A percentile compares a stretch with the other conserved stretches of the same genome.
These are phyloP conservation scores for Oryza australiensis DNA, from an alignment of 176 grass and related monocot species.

Conservation along the genomic window DNA sequence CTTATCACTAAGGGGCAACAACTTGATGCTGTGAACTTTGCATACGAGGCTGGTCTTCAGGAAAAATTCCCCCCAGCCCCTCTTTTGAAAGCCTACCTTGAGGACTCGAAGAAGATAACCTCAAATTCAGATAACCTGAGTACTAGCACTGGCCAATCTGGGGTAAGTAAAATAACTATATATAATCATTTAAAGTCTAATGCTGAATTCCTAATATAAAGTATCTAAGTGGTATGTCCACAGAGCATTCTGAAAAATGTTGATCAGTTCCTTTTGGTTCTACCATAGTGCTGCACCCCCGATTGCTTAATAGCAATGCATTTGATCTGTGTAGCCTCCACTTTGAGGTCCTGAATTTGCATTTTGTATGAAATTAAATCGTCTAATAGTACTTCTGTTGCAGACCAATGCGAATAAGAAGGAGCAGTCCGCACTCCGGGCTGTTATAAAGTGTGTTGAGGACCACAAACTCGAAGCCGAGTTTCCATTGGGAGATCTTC, in stretches of 20 bases:
- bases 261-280: neutral
- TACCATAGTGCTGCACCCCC: neutral
- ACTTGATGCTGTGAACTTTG: slow-evolving; percentile 83
- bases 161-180: slow-evolving; percentile 41
- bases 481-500: slow-evolving; percentile 61
- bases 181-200: neutral
- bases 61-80: slow-evolving; percentile 64
- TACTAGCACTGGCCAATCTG: slow-evolving; percentile 40
- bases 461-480: slow-evolving; percentile 75
- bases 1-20: slow-evolving; percentile 70
- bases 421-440: slow-evolving; percentile 59
- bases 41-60: slow-evolving; percentile 72
- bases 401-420: slow-evolving; percentile 61
- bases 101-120: slow-evolving; percentile 58
- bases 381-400: slow-evolving; percentile 9
- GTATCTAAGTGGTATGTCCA: neutral
- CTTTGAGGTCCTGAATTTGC: neutral
- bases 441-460: slow-evolving; percentile 80
- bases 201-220: neutral
- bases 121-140: slow-evolving; percentile 43
- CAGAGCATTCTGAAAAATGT: neutral
- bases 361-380: neutral
- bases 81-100: slow-evolving; percentile 70
- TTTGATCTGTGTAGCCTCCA: neutral
- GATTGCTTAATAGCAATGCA: neutral